Evolutionary conservation across 805 yeast genomes (phyloP).

Genomic region (Limtongia smithiae): DNA sequence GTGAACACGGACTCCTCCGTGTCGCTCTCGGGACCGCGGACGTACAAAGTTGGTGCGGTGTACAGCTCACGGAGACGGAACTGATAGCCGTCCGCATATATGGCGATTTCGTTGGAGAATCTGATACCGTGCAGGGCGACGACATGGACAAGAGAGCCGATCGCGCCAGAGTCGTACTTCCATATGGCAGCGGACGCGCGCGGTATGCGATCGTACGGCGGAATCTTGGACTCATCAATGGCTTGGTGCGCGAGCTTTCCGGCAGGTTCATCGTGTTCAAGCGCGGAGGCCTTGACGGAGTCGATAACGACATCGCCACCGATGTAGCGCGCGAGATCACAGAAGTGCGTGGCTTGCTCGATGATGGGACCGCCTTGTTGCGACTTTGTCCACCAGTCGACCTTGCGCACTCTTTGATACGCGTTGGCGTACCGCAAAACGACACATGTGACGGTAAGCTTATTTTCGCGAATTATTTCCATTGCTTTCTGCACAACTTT

Average conservation of each 20-base stretch:
- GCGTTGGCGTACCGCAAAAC: constrained; percentile 27
- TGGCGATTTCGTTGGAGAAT: constrained; percentile 25
- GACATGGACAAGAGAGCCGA: constrained; percentile 27
- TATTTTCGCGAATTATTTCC: constrained; percentile 23
- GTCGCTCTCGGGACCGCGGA: constrained; percentile 23
- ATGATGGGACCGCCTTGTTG: constrained; percentile 29
- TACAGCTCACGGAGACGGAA: constrained; percentile 27
- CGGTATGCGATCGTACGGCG: constrained; percentile 25
- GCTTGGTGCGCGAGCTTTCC: constrained; percentile 23
- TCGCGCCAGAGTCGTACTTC: constrained; percentile 27
- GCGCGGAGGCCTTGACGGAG: constrained; percentile 19
- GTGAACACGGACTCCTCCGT: constrained; percentile 16
- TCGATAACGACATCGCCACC: constrained; percentile 27
- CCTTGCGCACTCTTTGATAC: constrained; percentile 17
- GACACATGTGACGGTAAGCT: constrained; percentile 20
- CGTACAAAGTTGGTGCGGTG: constrained; percentile 23
- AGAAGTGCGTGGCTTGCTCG: constrained; percentile 31
- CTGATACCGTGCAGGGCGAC: constrained; percentile 27
- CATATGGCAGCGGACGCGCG: constrained; percentile 27
- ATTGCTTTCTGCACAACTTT: constrained; percentile 28
- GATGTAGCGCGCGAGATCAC: constrained; percentile 25
- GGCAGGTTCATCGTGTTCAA: constrained; percentile 24
- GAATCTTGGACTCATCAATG: constrained; percentile 24
- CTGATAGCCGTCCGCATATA: constrained; percentile 30
- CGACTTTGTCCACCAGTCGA: constrained; percentile 28